These are phyloP conservation scores for Houttuynia cordata DNA, from an alignment of 164 flowering plant genomes.

Conservation along the genomic window DNA sequence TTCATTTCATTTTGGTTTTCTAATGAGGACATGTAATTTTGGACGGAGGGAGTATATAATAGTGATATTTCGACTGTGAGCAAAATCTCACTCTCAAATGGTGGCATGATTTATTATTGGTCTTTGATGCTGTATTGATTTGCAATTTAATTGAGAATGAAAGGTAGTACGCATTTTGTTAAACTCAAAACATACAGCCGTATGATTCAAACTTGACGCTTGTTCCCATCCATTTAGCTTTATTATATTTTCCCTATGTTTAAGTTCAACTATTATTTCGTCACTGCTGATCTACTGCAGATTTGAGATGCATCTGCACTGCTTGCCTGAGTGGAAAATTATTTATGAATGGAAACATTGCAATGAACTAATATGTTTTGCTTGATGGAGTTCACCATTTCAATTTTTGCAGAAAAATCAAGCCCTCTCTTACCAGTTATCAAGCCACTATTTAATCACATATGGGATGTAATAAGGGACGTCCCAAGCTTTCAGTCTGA, in stretches of 20 bases:
- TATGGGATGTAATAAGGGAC: constrained; percentile 61
- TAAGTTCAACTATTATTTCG: too few species aligned
- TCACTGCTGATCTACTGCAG: background rate
- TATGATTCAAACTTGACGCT: too few species aligned
- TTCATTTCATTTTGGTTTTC: too few species aligned
- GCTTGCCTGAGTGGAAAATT: background rate
- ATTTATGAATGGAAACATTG: background rate
- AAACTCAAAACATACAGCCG: background rate
- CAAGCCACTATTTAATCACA: constrained; percentile 56
- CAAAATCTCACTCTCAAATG: background rate
- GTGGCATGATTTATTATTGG: background rate
- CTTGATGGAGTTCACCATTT: constrained; percentile 1
- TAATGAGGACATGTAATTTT: too few species aligned
- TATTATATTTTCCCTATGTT: too few species aligned
- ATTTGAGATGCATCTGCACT: background rate
- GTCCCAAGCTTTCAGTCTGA: constrained; percentile 77
- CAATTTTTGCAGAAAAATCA: constrained; percentile 31
- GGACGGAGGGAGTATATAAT: too few species aligned
- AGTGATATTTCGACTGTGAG: background rate
- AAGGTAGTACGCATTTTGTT: background rate
- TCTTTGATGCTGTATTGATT: background rate
- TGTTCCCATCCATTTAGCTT: too few species aligned
- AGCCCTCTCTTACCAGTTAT: constrained; percentile 47
- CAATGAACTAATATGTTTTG: background rate
- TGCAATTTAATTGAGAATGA: background rate